phyloP scores from a whole-genome alignment of 2,329 filamentous ascomycete species.

The Tolypocladium paradoxum region DNA sequence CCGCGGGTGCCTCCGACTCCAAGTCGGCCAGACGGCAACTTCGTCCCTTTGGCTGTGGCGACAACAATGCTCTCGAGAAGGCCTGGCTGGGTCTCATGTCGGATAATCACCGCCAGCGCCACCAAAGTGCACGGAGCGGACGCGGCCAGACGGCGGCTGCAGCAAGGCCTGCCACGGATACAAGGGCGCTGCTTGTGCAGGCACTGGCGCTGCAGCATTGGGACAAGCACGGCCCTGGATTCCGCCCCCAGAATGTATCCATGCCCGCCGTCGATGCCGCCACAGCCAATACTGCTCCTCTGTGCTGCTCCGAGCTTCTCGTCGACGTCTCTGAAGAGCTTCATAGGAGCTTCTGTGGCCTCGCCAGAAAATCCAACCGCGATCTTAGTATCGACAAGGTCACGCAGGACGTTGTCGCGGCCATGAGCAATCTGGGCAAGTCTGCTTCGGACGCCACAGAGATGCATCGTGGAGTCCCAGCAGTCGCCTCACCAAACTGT shows the following conservation, averaged over 20 bases:
- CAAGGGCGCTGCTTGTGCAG: constrained; percentile 26
- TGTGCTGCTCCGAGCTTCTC: constrained; percentile 39
- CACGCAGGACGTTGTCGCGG: constrained; percentile 32
- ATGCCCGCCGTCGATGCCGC: not conserved
- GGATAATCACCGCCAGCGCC: constrained; percentile 35
- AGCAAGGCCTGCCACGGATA: constrained; percentile 12
- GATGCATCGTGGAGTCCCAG: constrained; percentile 1
- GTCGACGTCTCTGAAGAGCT: constrained; percentile 37
- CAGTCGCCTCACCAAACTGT: constrained; percentile 7
- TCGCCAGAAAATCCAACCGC: constrained; percentile 29
- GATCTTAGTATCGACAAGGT: constrained; percentile 33
- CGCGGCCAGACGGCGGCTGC: constrained; percentile 17
- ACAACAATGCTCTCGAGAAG: constrained; percentile 70
- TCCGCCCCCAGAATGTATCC: not conserved
- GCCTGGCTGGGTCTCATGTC: constrained; percentile 58
- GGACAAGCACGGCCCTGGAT: constrained; percentile 30
- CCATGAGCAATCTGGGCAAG: constrained; percentile 10
- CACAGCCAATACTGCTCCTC: constrained; percentile 30
- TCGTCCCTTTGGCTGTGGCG: constrained; percentile 66
- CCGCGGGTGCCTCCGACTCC: constrained; percentile 38
- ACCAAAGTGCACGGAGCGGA: constrained; percentile 22
- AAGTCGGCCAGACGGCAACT: constrained; percentile 49
- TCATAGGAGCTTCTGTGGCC: constrained; percentile 36
- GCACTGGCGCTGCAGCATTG: constrained; percentile 34
- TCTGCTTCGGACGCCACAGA: not conserved